These are phyloP conservation scores for Yamadazyma triangularis DNA, from an alignment of 1,139 yeast species.

Conservation along the genomic window DNA sequence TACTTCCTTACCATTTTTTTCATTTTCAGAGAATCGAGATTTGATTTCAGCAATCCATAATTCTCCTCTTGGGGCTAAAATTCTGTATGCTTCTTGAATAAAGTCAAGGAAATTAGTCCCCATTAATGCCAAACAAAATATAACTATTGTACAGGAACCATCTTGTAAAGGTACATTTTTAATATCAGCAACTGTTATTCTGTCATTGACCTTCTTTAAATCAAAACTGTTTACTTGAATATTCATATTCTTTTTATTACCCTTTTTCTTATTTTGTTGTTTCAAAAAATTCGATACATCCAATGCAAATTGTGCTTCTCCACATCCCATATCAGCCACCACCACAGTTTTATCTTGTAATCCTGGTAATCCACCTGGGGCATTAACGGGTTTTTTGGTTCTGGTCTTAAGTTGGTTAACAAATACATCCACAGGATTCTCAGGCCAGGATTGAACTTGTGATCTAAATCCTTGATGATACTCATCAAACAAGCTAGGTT, in stretches of 20 bases:
- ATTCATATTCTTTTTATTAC: slow-evolving; percentile 25
- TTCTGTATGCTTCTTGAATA: slow-evolving; percentile 81
- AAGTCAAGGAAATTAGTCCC: slow-evolving; percentile 95
- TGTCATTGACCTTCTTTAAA: slow-evolving; percentile 76
- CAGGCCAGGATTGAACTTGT: slow-evolving; percentile 97
- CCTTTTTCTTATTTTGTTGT: slow-evolving; percentile 28
- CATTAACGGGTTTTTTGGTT: slow-evolving; percentile 65
- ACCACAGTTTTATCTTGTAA: slow-evolving; percentile 51
- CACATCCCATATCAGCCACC: slow-evolving; percentile 98
- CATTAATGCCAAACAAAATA: slow-evolving; percentile 93
- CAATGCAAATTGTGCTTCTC: slow-evolving; percentile 83
- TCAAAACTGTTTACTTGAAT: slow-evolving; percentile 85
- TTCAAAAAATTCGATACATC: slow-evolving; percentile 55
- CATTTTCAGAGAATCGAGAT: slow-evolving; percentile 70
- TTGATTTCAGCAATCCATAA: slow-evolving; percentile 97
- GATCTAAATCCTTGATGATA: slow-evolving; percentile 93
- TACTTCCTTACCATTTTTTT: slow-evolving; percentile 30
- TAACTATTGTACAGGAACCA: slow-evolving; percentile 74
- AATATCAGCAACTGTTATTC: slow-evolving; percentile 94
- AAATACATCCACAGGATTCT: slow-evolving; percentile 90
- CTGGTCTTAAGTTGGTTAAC: slow-evolving; percentile 66
- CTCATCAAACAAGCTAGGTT: slow-evolving; percentile 88
- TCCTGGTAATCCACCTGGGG: slow-evolving; percentile 95
- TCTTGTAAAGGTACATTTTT: slow-evolving; percentile 82
- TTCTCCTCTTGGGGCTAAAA: slow-evolving; percentile 87